Base-by-base conservation (phyloP, 1,284 basidiomycete genomes). In the Rhizoctonia solani region DNA sequence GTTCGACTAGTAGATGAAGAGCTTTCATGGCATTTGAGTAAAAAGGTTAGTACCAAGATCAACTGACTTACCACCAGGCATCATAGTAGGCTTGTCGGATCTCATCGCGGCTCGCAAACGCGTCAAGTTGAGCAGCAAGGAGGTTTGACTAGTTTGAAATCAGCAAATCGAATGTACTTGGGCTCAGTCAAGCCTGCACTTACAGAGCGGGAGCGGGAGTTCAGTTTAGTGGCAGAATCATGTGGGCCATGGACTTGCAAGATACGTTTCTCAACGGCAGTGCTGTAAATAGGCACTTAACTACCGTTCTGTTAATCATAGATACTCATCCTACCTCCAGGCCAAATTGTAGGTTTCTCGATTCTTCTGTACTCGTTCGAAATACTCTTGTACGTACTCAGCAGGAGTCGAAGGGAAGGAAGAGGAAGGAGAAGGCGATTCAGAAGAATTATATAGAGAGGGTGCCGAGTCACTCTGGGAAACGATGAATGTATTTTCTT, bases 21-120 rank as follows among this genome's bases (percentile, higher is more conserved):
- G n/a, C n/a, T n/a, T n/a, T n/a, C n/a, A n/a, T n/a, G n/a, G n/a
- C n/a, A n/a, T n/a, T n/a, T n/a, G n/a, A n/a, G n/a, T n/a, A n/a
- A n/a, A n/a, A n/a, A n/a, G n/a, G n/a, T n/a, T n/a, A n/a, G n/a
- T n/a, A n/a, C n/a, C n/a, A n/a, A n/a, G n/a, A n/a, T n/a, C n/a
- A n/a, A n/a, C n/a, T n/a, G 46, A 8, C 56, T 25, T 39, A 52
- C 58, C 58, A 39, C 58, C 58, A 63, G n/a, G 58, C 32, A 11
- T 63, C 47, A n/a, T 52, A 52, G 23, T 63, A 63, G 25, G 3
- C 29, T 13, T 63, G 25, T 21, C 49, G 42, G 2, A 32, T 47
- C 11, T 25, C 34, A 29, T 39, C 29, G 14, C 37, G 29, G 16
- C 52, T 37, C 3, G 58, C 32, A 41, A 41, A 50, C 19, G 58